phyloP scores from a whole-genome alignment of 805 yeast species.

The Spathaspora sp. region DNA sequence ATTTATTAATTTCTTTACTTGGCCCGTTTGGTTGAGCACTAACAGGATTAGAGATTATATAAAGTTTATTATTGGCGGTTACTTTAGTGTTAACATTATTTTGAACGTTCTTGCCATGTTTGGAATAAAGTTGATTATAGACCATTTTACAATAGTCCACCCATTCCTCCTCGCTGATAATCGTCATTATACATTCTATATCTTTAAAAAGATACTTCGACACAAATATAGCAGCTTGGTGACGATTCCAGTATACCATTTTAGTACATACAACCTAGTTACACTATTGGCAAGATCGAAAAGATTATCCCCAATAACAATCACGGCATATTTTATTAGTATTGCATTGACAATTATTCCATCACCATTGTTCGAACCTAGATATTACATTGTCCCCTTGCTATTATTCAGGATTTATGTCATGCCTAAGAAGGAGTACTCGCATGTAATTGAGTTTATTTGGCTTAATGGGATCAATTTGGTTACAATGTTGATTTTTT shows the following conservation, averaged over 20 bases:
- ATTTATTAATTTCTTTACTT: slow-evolving; percentile 60
- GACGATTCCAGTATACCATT: slow-evolving; percentile 69
- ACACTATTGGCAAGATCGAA: slow-evolving; percentile 11
- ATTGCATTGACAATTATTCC: slow-evolving; percentile 67
- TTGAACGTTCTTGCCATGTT: slow-evolving; percentile 13
- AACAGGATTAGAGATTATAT: slow-evolving; percentile 37
- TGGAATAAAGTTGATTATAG: slow-evolving; percentile 44
- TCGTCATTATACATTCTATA: slow-evolving; percentile 87
- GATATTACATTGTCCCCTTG: slow-evolving; percentile 84
- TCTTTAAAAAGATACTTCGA: slow-evolving; percentile 66
- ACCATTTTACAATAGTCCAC: slow-evolving; percentile 70
- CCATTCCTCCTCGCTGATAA: slow-evolving; percentile 93
- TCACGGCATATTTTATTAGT: slow-evolving; percentile 50
- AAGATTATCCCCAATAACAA: slow-evolving; percentile 31
- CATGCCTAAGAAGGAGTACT: slow-evolving; percentile 14
- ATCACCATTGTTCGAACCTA: slow-evolving; percentile 89
- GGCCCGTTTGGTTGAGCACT: slow-evolving; percentile 68
- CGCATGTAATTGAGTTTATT: slow-evolving; percentile 50
- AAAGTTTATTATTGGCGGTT: slow-evolving; percentile 21
- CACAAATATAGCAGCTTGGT: slow-evolving; percentile 44
- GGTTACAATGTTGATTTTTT: slow-evolving; percentile 52
- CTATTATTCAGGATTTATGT: slow-evolving; percentile 64
- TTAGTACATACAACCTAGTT: slow-evolving; percentile 37
- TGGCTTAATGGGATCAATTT: slow-evolving; percentile 62
- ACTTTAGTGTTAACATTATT: slow-evolving; percentile 14